Evolutionary conservation across 495 filamentous ascomycete species (phyloP).

Genomic region (Neurospora discreta): DNA sequence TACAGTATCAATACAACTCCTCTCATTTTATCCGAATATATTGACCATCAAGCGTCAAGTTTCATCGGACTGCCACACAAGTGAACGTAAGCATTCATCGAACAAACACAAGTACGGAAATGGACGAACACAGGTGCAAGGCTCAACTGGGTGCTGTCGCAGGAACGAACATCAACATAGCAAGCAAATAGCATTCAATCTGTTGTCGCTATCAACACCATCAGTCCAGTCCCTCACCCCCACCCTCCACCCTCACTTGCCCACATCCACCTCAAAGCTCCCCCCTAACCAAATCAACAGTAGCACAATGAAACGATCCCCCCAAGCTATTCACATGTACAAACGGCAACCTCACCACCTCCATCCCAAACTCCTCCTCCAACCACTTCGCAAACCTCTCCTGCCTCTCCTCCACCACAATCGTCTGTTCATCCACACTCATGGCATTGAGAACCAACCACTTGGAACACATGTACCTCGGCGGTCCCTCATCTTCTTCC

Average conservation of each 20-base stretch:
- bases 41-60: too few relatives aligned
- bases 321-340: slow-evolving; percentile 1
- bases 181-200: background rate
- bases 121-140: too few relatives aligned
- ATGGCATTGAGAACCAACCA: background rate
- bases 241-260: background rate
- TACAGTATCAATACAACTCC: background rate
- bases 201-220: background rate
- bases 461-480: background rate
- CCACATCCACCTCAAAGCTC: background rate
- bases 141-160: too few relatives aligned
- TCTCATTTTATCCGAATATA: too few relatives aligned
- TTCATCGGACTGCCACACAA: too few relatives aligned
- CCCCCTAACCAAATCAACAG: background rate
- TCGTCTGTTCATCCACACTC: background rate
- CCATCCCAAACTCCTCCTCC: background rate
- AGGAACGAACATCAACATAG: background rate
- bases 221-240: background rate
- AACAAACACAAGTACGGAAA: too few relatives aligned
- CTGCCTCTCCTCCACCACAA: background rate
- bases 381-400: background rate
- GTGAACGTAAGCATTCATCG: too few relatives aligned
- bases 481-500: background rate
- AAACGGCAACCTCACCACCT: background rate
- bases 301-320: slow-evolving; percentile 3